Base-by-base conservation (phyloP, 805 yeast genomes). In the Saccharomyces cerevisiae region DNA sequence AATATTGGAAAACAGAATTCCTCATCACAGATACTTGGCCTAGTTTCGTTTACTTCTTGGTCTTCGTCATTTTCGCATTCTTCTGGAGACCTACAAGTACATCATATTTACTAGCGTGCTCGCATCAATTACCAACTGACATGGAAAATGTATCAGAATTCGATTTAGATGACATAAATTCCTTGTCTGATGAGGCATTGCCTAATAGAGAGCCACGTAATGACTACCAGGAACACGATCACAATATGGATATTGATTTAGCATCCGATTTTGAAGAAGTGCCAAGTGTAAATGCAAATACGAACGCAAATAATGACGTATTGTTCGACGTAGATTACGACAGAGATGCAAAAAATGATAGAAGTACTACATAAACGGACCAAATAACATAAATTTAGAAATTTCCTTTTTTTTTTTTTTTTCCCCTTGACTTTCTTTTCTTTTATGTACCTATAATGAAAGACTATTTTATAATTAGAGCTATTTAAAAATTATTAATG, bases 41-140 rank as follows among this genome's bases (percentile, higher is more conserved):
- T 43, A 84, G 96, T 50, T 79, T 89, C 50, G 85, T 90, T 14
- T 94, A 89, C 73, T 89, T 87, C 66, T 71, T 84, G 49, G 91
- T 91, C 41, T 91, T 94, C 69, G 79, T 85, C 63, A 81, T 90
- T 10, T 78, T 94, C 59, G 88, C 96, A 5, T 82, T 90, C 75
- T 80, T 94, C 59, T 94, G 99, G 99, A 85, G 99, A 71, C 99
- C 99, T 51, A 92, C 97, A 0, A 94, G 87, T 61, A 89, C 96
- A 43, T 90, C 96, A 54, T 87, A 91, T 64, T 84, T 95, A 81
- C 80, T 94, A 65, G 98, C 97, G 13, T 91, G 91, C 58, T 88
- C 97, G 2, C 89, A 89, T 52, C 98, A 94, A 73, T 76, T 94
- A 48, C 94, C 96, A 60, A 86, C 87, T 6, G 94, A 85, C 56